Percentiles rank a stretch among this genome's conserved stretches.
Evolutionary conservation across 768 basidiomycete species (phyloP).

Genomic region (Russula griseocarnosa): DNA sequence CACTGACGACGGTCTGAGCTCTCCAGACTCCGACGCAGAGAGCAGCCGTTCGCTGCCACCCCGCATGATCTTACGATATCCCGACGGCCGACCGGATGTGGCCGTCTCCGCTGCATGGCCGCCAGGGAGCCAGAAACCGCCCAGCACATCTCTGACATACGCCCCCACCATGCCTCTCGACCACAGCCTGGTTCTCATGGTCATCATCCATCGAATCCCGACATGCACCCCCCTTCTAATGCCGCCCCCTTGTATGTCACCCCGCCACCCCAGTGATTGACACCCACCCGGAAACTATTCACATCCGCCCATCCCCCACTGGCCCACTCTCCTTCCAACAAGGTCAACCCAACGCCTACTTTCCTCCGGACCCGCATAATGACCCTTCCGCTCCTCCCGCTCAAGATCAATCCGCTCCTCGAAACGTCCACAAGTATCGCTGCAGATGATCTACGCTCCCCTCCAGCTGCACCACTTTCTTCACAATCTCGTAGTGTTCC

Average conservation of each 20-base stretch:
- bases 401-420: constrained; percentile 24
- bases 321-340: neutral
- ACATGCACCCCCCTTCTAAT: constrained; percentile 22
- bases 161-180: neutral
- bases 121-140: neutral
- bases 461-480: constrained; percentile 17
- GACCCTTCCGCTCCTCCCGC: neutral
- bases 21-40: constrained; percentile 41
- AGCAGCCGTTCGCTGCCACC: constrained; percentile 54
- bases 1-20: constrained; percentile 36
- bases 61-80: constrained; percentile 66
- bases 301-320: constrained; percentile 26
- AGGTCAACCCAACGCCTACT: constrained; percentile 1
- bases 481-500: constrained; percentile 19
- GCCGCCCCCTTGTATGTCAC: constrained; percentile 19
- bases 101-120: constrained; percentile 19
- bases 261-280: constrained; percentile 12
- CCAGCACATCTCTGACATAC: neutral
- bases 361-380: constrained; percentile 11
- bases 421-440: constrained; percentile 5
- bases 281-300: constrained; percentile 27
- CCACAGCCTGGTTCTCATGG: constrained; percentile 19
- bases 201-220: constrained; percentile 26
- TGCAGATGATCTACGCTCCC: constrained; percentile 27
- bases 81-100: constrained; percentile 44